phyloP scores from a whole-genome alignment of 2,329 filamentous ascomycete species.

The Cytospora piceicola region DNA sequence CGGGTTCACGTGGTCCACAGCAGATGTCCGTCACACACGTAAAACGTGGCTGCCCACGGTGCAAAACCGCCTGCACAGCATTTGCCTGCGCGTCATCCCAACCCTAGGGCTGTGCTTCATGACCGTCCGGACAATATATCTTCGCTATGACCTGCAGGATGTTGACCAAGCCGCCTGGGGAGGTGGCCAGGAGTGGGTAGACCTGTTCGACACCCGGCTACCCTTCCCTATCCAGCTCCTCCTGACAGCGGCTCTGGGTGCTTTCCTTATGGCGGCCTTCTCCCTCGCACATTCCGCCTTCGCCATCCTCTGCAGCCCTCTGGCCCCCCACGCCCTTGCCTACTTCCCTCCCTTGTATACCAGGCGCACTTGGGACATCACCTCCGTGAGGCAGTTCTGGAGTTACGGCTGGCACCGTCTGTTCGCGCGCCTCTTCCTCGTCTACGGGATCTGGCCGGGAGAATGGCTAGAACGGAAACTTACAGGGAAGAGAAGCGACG shows the following conservation, averaged over 20 bases:
- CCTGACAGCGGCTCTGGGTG: conserved; percentile 45
- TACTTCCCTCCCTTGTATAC: conserved; percentile 51
- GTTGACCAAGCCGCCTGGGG: conserved; percentile 20
- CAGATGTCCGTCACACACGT: conserved; percentile 48
- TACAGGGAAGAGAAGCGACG: conserved; percentile 39
- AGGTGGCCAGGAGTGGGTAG: neutral
- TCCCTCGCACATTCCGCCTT: conserved; percentile 46
- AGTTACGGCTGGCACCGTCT: conserved; percentile 50
- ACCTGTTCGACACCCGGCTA: conserved; percentile 42
- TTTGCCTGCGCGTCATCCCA: conserved; percentile 43
- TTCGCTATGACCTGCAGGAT: conserved; percentile 30
- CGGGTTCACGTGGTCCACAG: conserved; percentile 50
- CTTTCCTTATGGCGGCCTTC: conserved; percentile 49
- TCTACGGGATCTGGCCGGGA: conserved; percentile 50
- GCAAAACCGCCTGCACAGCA: conserved; percentile 44
- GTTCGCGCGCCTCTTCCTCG: conserved; percentile 48
- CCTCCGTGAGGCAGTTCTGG: conserved; percentile 46
- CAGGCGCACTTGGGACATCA: conserved; percentile 45
- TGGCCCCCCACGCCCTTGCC: conserved; percentile 45
- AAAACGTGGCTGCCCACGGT: conserved; percentile 48
- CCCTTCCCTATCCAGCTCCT: conserved; percentile 40
- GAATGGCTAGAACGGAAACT: conserved; percentile 47
- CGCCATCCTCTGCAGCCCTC: conserved; percentile 44
- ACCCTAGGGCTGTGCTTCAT: conserved; percentile 42
- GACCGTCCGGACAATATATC: conserved; percentile 41